Conservation (phyloP, 148 eudicot genomes). For the Mesembryanthemum crystallinum region DNA sequence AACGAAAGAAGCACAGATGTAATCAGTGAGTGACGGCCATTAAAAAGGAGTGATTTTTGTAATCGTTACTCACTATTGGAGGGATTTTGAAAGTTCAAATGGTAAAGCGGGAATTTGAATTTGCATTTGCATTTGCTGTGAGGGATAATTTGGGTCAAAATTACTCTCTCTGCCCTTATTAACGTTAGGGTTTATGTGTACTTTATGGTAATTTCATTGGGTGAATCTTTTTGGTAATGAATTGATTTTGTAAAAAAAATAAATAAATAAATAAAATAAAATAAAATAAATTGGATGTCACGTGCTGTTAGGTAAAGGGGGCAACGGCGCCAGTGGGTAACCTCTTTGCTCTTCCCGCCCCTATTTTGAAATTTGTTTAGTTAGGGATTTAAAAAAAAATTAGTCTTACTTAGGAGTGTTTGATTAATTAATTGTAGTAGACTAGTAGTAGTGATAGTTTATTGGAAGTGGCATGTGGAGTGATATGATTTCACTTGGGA, state of each 20-base stretch:
- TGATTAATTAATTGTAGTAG: neutral
- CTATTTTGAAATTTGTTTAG: constrained; percentile 5
- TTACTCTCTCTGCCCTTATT: constrained; percentile 9
- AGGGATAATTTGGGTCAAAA: neutral
- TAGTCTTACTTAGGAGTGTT: neutral
- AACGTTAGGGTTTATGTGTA: neutral
- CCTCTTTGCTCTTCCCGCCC: neutral
- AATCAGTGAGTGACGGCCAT: too few species aligned
- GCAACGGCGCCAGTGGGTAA: neutral
- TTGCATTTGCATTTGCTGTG: too few species aligned
- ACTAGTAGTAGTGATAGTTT: too few species aligned
- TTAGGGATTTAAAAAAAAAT: too few species aligned
- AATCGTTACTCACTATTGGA: too few species aligned
- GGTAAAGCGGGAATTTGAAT: constrained; percentile 36
- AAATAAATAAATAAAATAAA: too few species aligned
- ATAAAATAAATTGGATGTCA: neutral
- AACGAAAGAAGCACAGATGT: too few species aligned
- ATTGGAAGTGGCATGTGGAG: too few species aligned
- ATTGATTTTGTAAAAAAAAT: too few species aligned
- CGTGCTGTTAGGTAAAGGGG: constrained; percentile 4
- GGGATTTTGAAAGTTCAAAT: constrained; percentile 40
- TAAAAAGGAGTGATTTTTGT: too few species aligned
- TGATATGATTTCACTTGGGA: too few species aligned
- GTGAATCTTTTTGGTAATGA: neutral
- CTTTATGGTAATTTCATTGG: neutral